Conservation (phyloP, 164 flowering plant species). For the Nymphaea colorata region DNA sequence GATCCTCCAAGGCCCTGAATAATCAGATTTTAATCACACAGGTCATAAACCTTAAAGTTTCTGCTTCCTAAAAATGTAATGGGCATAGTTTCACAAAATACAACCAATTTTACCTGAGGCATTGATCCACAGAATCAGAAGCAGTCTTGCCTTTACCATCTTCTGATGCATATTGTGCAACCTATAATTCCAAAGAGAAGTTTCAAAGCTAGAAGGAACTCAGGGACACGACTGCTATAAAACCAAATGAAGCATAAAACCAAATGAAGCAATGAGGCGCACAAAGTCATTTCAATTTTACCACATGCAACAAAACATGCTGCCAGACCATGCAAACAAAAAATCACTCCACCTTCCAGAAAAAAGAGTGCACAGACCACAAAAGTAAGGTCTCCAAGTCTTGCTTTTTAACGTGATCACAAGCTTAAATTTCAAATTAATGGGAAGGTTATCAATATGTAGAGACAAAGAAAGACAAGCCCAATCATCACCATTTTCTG, state of each 20-base stretch:
- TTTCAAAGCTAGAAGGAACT: slow-evolving; percentile 14
- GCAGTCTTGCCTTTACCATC: slow-evolving; percentile 67
- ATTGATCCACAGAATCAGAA: slow-evolving; percentile 53
- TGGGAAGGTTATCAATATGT: too few species aligned
- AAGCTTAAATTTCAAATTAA: too few species aligned
- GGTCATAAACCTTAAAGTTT: not conserved
- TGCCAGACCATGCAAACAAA: too few species aligned
- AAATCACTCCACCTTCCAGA: too few species aligned
- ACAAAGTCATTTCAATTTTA: not conserved
- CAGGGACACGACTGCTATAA: slow-evolving; percentile 7
- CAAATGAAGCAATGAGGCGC: not conserved
- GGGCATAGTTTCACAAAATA: not conserved
- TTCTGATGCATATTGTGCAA: slow-evolving; percentile 91
- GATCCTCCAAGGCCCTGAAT: slow-evolving; percentile 78
- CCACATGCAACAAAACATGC: too few species aligned
- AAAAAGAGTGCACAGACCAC: too few species aligned
- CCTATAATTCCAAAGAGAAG: slow-evolving; percentile 37
- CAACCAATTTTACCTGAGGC: slow-evolving; percentile 56
- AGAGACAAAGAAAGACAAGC: too few species aligned
- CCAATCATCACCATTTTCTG: too few species aligned
- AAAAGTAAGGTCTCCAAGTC: too few species aligned
- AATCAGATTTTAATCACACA: not conserved
- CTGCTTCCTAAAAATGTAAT: not conserved
- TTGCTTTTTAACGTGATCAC: too few species aligned
- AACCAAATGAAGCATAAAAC: slow-evolving; percentile 2